These are phyloP conservation scores for Colletotrichum horii DNA, from an alignment of 2,329 filamentous ascomycete species.

Conservation along the genomic window DNA sequence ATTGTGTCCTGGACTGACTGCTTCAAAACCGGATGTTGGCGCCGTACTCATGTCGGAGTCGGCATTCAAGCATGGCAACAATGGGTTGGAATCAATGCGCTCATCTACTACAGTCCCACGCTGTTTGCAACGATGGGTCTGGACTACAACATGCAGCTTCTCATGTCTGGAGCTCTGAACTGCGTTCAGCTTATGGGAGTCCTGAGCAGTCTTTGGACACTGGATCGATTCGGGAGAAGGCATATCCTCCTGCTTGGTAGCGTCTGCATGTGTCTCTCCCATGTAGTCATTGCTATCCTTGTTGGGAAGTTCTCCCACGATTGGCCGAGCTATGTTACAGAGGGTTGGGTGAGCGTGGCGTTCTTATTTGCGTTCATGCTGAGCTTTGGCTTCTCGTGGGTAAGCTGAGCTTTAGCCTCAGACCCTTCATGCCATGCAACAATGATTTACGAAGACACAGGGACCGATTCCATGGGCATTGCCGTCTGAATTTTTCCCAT, in stretches of 20 bases:
- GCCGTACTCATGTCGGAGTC: slow-evolving; percentile 42
- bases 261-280: slow-evolving; percentile 22
- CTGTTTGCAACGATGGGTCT: slow-evolving; percentile 31
- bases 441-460: background rate
- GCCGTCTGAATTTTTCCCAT: background rate
- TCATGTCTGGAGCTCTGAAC: slow-evolving; percentile 37
- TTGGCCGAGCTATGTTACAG: background rate
- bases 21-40: slow-evolving; percentile 47
- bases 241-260: slow-evolving; percentile 31
- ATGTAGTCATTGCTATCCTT: background rate
- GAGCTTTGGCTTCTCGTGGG: background rate
- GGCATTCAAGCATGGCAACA: slow-evolving; percentile 28
- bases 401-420: background rate
- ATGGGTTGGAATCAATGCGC: slow-evolving; percentile 24
- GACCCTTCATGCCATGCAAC: background rate
- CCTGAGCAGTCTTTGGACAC: slow-evolving; percentile 25
- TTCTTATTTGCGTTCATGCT: background rate
- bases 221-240: slow-evolving; percentile 15
- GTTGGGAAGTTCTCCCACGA: background rate
- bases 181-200: slow-evolving; percentile 35
- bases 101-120: slow-evolving; percentile 29
- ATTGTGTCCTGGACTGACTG: slow-evolving; percentile 49
- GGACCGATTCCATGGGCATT: background rate
- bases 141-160: slow-evolving; percentile 28
- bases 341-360: background rate